phyloP scores from a whole-genome alignment of 148 eudicot genomes.

The Pouteria glomerata region DNA sequence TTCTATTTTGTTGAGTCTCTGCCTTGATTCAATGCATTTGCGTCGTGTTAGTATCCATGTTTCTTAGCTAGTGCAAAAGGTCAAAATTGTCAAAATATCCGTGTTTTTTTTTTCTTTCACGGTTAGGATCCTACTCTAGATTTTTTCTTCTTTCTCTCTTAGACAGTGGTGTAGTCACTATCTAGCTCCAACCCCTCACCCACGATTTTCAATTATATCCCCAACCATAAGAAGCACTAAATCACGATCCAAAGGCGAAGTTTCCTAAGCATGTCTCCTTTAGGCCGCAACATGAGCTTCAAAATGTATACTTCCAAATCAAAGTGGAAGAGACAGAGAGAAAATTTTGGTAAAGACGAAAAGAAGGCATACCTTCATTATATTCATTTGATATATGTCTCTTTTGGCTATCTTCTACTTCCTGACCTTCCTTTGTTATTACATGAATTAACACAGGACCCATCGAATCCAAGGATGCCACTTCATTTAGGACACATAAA shows the following conservation, averaged over 20 bases:
- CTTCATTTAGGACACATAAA: conserved; percentile 71
- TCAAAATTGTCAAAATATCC: too few relatives aligned
- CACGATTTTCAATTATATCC: too few relatives aligned
- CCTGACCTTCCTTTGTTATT: conserved; percentile 54
- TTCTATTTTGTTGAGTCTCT: too few relatives aligned
- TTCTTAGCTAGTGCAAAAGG: too few relatives aligned
- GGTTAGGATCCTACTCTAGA: too few relatives aligned
- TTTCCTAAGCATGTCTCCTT: background rate
- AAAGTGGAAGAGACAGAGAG: background rate
- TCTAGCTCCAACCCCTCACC: too few relatives aligned
- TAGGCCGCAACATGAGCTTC: background rate
- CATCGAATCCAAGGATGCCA: conserved; percentile 84
- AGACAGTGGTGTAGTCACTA: too few relatives aligned
- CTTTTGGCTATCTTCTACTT: conserved; percentile 20
- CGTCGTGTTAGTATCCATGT: too few relatives aligned
- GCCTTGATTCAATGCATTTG: too few relatives aligned
- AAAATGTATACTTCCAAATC: background rate
- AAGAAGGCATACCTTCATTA: conserved; percentile 33
- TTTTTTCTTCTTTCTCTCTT: background rate
- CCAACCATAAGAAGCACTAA: background rate
- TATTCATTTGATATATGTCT: conserved; percentile 16
- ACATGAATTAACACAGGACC: conserved; percentile 92
- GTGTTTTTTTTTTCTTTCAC: too few relatives aligned
- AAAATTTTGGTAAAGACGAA: background rate
- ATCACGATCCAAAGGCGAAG: background rate